Base-by-base conservation (phyloP, 495 filamentous ascomycete genomes). In the Talaromyces proteolyticus region DNA sequence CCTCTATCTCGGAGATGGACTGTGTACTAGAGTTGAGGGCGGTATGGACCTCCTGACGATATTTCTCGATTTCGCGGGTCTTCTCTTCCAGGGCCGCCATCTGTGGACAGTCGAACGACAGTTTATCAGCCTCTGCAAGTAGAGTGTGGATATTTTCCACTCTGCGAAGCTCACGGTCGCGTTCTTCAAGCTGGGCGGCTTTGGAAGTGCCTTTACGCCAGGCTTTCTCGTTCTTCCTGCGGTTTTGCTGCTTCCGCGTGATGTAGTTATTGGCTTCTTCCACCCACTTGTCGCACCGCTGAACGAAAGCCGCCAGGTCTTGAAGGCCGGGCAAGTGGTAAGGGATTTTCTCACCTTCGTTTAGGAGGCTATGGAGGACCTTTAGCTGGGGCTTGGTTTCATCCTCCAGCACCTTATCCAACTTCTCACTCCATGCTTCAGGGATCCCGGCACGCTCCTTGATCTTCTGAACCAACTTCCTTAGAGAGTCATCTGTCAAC, bases 241-340 rank as follows among this genome's bases (percentile, higher is more conserved):
- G 86, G 65, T 95, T 95, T 68, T 96, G 92, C 71, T 97, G 93
- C 72, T 99, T 99, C 44, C 93, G 87, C 53, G 91, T 91, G 56
- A 92, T 96, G 75, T 93, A 99, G 64, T 90, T 95, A 54, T 87
- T 90, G 51, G 93, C 93, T 69, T 96, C 92, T 54, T 99, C 93
- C 54, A 96, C 90, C 89, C 94, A 95, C 65, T 95, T 91, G 68
- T 95, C 93, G 72, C 91, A 96, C 57, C 86, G 84, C 57, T 94
- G 89, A 65, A 97, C 93, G 72, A 92, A 97, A 53, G 80, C 76
- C 69, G 83, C 87, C 61, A 99, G 81, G 59, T 83, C 77, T 57
- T 85, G 80, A 50, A 99, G 76, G 54, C 89, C 89, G 55, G 86
- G 81, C 52, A 99, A 77, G 55, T 91, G 88, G 75, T 88, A 96